A percentile compares a stretch with the other conserved stretches of the same genome.
These are phyloP conservation scores for Pseudogymnoascus sp. DNA, from an alignment of 2,329 filamentous ascomycete species.

Conservation along the genomic window DNA sequence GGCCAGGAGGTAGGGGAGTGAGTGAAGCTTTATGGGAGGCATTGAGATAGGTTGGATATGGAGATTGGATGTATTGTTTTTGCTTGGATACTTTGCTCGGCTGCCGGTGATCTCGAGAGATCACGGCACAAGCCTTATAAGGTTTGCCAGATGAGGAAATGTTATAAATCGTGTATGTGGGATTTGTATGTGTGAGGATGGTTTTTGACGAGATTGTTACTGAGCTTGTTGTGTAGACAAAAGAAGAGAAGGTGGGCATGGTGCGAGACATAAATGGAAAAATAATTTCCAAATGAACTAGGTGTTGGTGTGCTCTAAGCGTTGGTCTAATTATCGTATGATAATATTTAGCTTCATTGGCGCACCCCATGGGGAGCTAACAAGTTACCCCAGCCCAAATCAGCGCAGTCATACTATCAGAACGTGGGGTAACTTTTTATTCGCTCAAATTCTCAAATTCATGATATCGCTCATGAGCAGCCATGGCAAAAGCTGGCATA, in stretches of 20 bases:
- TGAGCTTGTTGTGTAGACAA: not conserved
- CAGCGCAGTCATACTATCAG: not conserved
- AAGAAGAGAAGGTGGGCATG: not conserved
- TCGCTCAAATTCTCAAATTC: slow-evolving; percentile 13
- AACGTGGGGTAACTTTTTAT: slow-evolving; percentile 1
- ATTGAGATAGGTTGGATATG: not conserved
- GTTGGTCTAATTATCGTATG: slow-evolving; percentile 6
- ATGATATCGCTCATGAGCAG: slow-evolving; percentile 43
- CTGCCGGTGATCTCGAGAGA: slow-evolving; percentile 7
- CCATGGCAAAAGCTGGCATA: slow-evolving; percentile 42
- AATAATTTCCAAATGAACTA: not conserved
- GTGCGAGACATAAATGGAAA: not conserved
- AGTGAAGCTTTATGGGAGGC: not conserved
- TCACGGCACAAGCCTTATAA: slow-evolving; percentile 1
- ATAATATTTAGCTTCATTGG: slow-evolving; percentile 6
- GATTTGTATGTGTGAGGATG: not conserved
- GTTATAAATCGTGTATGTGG: not conserved
- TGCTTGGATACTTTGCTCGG: not conserved
- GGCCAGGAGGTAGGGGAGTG: not conserved
- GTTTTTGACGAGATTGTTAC: not conserved
- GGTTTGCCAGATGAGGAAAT: not conserved
- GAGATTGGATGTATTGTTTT: not conserved
- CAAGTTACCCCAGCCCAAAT: slow-evolving; percentile 1
- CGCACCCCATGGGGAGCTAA: not conserved
- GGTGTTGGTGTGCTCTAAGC: slow-evolving; percentile 1